These are phyloP conservation scores for Albugo candida DNA, from an alignment of 352 stramenopile species.

Conservation along the genomic window DNA sequence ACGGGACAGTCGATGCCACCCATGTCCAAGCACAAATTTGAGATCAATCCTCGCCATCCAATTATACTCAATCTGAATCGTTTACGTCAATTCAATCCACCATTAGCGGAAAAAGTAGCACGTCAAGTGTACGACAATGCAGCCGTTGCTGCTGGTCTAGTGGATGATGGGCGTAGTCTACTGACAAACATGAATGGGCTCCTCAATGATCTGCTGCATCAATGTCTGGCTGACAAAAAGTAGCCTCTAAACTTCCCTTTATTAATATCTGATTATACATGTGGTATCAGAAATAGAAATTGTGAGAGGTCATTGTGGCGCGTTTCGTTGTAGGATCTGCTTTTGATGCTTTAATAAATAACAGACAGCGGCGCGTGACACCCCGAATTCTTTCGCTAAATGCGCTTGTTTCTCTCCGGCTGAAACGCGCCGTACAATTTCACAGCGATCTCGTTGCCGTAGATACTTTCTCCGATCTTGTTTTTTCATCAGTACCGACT, in stretches of 20 bases:
- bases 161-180: constrained; percentile 96
- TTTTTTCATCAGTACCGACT: background rate
- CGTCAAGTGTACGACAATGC: constrained; percentile 90
- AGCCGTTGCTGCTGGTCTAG: constrained; percentile 91
- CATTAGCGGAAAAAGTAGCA: constrained; percentile 72
- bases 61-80: constrained; percentile 89
- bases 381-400: constrained; percentile 43
- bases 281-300: no score
- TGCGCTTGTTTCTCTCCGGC: constrained; percentile 35
- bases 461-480: constrained; percentile 14
- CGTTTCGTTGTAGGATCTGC: constrained; percentile 14
- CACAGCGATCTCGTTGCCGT: constrained; percentile 32
- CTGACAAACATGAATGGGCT: constrained; percentile 93
- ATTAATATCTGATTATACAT: no score
- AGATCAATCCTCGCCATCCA: constrained; percentile 96
- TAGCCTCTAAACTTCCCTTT: no score
- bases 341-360: constrained; percentile 45
- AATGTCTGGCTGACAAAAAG: constrained; percentile 15
- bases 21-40: constrained; percentile 88
- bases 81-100: constrained; percentile 63
- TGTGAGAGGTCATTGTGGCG: background rate
- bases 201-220: constrained; percentile 66
- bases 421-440: constrained; percentile 26
- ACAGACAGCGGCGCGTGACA: constrained; percentile 35
- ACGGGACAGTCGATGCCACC: constrained; percentile 27